Base-by-base conservation (phyloP, 345 rosid species). In the Ceriops tagal region DNA sequence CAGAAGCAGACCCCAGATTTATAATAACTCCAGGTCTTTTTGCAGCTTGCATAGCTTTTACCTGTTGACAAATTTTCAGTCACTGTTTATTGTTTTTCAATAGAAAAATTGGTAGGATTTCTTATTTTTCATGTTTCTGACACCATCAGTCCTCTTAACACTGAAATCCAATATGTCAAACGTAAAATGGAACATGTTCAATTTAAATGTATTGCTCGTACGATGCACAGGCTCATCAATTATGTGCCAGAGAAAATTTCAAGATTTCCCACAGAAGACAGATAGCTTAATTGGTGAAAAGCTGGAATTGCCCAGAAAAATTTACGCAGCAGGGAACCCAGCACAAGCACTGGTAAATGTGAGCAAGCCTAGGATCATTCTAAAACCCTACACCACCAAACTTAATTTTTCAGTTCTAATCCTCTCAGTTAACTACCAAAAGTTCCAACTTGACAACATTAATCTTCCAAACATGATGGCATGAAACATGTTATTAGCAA, bases 1-100 rank as follows among this genome's bases (percentile, higher is more conserved):
- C 49, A 43, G 49, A 13, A 13, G 49, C 49, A 13, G 98, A 93
- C 16, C 96, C 96, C 83, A 93, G 16, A 77, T 93, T 93, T 71
- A 93, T 83, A 75, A 93, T 93, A 52, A 86, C 96, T 62, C 99
- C 99, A 34, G 99, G 92, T 79, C 78, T 93, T 74, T 83, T 73
- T 64, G 77, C 71, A 22, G 86, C 85, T 85, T 79, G 83, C 97
- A 93, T 89, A 61, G 80, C 73, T 66, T 80, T 85, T 71, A 91
- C 82, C 99, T 93, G 87, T 78, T 71, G 28, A 77, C 59, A 55
- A 55, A 21, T 22, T 21, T 55, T 55, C 30, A 22, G 18, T 22
- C 15, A 3, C 28, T 22, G 30, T 26, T 55, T 21, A 26, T 26
- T 21, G 16, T 22, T 20, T 21, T n/a, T 21, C 59, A 55, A 55